Percentiles rank a stretch among this genome's conserved stretches.
phyloP scores from a whole-genome alignment of 2,329 filamentous ascomycete genomes.

The Colletotrichum liaoningense region DNA sequence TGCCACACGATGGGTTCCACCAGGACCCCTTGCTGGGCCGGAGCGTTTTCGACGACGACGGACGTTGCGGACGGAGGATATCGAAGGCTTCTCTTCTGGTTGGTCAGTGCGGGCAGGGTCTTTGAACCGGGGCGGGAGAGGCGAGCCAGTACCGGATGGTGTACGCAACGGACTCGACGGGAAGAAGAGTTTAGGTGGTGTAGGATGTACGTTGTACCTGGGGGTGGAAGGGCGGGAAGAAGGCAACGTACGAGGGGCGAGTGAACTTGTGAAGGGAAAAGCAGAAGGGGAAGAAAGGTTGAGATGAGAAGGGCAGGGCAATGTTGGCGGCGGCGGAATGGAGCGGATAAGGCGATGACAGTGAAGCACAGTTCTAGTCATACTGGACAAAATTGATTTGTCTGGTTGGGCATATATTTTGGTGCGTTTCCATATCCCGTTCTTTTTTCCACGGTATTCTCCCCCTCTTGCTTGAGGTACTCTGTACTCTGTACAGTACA shows the following conservation, averaged over 20 bases:
- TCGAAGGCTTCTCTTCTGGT: conserved; percentile 16
- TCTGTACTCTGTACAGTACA: conserved; percentile 8
- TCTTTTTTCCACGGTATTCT: conserved; percentile 23
- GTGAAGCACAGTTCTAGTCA: conserved; percentile 25
- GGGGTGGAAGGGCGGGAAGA: not conserved
- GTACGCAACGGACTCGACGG: not conserved
- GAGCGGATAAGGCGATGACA: conserved; percentile 6
- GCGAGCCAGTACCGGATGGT: not conserved
- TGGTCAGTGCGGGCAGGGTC: conserved; percentile 10
- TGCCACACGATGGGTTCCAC: conserved; percentile 31
- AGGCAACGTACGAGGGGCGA: not conserved
- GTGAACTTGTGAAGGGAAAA: conserved; percentile 2
- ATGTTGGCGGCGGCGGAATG: conserved; percentile 10
- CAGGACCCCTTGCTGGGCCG: conserved; percentile 25
- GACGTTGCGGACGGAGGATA: conserved; percentile 25
- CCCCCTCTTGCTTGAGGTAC: conserved; percentile 10
- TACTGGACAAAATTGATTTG: conserved; percentile 26
- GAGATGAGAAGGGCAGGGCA: conserved; percentile 17
- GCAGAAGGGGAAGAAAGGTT: not conserved
- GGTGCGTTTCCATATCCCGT: conserved; percentile 34
- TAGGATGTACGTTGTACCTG: not conserved
- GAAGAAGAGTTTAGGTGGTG: not conserved
- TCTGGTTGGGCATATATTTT: conserved; percentile 29
- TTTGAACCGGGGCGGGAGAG: not conserved
- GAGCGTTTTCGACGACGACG: conserved; percentile 32